Percentiles rank a stretch among this genome's conserved stretches.
Evolutionary conservation across 176 grass and related monocot genomes (phyloP).

Genomic region (Tuctoria greenei): DNA sequence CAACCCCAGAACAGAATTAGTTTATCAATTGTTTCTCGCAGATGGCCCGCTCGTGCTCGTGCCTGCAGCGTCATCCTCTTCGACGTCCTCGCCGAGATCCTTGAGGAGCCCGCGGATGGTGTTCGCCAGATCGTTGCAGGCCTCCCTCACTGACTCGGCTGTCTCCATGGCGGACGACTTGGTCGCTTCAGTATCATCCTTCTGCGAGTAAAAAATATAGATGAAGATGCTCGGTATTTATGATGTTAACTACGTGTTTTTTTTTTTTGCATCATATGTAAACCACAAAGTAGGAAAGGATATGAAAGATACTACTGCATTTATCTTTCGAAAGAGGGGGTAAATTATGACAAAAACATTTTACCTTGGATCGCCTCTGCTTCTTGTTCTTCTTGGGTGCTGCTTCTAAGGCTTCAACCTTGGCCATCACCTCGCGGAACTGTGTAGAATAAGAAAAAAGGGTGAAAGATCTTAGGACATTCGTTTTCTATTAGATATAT

Average conservation of each 20-base stretch:
- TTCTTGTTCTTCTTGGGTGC: slow-evolving; percentile 7
- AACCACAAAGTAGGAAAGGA: not conserved
- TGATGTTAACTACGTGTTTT: not conserved
- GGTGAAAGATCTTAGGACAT: no score
- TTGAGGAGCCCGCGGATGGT: not conserved
- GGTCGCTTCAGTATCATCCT: not conserved
- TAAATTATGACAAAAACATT: not conserved
- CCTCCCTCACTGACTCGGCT: not conserved
- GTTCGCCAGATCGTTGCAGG: not conserved
- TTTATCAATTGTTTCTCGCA: not conserved
- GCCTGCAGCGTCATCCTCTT: not conserved
- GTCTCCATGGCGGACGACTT: no score
- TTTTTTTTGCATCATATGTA: not conserved
- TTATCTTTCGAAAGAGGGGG: no score
- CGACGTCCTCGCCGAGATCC: not conserved
- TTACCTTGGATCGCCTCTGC: not conserved
- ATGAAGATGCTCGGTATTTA: no score
- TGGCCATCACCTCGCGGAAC: not conserved
- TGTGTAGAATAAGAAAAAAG: not conserved
- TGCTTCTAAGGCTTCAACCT: not conserved
- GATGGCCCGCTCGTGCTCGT: not conserved
- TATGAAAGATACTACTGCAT: not conserved
- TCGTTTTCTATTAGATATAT: not conserved
- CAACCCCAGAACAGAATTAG: not conserved
- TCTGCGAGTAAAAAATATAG: no score